Evolutionary conservation across 257 asterid genomes (phyloP), one percentile per base, ranked within the genome.

Genomic region (Hygrophila difformis): DNA sequence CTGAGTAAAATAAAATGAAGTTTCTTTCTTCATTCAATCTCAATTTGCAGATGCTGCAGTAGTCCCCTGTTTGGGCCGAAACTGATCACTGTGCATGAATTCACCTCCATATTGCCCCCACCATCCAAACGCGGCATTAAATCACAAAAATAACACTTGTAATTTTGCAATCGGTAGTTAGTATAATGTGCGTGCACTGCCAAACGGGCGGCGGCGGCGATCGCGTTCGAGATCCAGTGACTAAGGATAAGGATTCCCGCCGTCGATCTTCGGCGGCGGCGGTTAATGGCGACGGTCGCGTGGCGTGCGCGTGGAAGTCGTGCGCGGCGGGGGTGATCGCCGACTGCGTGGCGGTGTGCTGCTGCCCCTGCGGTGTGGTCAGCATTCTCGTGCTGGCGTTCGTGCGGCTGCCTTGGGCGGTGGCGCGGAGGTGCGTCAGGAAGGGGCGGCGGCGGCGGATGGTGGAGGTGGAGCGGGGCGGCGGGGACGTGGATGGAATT

Each of bases 311-410:
- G 3, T 88, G 95, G 64, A 71, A 73, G 50, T 78, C 95, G 57
- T 88, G 96, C 74, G 65, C 94, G 13, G 95, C 80, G 29, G 93
- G 87, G 8, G 71, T 73, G 56, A 76, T 88, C 59, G 95, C 95
- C 12, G 97, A 85, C 70, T 88, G 97, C 62, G 93, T 88, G 12
- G 97, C 95, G 22, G 77, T 88, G 1, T 84, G 95, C 59, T 88
- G 95, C 64, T 88, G 97, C 46, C 97, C 97, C 1, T 84, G 93
- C 68, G 85, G 94, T 6, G 84, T 88, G 48, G 82, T 88, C 10
- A 79, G 72, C 70, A 56, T 88, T 4, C 23, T 88, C 47, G 65
- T 78, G 1, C 71, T 88, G 34, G 73, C 95, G 3, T 70, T 88
- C 39, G 48, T 88, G 10, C 79, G 72, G 76, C 64, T 88, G 26